Evolutionary conservation across 225 moss, liverwort and hornwort species (phyloP), one percentile per base, ranked within the genome.

Genomic region (Thuidium tamariscinum): DNA sequence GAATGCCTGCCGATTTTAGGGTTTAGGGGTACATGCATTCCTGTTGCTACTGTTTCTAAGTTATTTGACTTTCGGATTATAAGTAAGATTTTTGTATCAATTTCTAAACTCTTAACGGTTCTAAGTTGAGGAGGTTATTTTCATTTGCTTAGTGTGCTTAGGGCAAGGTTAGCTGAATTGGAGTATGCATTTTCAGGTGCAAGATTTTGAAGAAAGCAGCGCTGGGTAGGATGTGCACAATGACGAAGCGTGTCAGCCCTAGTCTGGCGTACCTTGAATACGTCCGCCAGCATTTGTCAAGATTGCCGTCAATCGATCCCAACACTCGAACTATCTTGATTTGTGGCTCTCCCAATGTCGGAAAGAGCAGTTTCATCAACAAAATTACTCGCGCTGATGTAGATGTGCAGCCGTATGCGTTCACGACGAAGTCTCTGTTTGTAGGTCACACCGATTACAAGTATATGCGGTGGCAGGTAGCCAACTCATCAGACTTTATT

Each of bases 301-400:
- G 99, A 86, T 94, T 99, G 70, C 99, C 99, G 23, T 97, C 97
- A 4, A 99, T 99, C 61, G 99, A 99, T 81, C 99, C 99, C 57
- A 99, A 99, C 80, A 93, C 97, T 34, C 94, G 99, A 73, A 99
- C 97, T 5, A 94, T 99, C 62, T 88, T 99, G n/a, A 93, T 99
- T 54, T 99, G 97, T 83, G 97, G 97, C 17, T 99, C 97, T 80
- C 99, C 96, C 5, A 99, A 99, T 86, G 99, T 99, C 23, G 99
- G 99, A 34, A 99, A 99, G 96, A 99, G 99, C 86, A 97, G 97
- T 84, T 99, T 99, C 84, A 99, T 99, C 90, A 99, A 99, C 82
- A 99, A 97, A 91, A 95, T 99, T 26, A 97, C 99, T 27, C 93
- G 99, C 72, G 99, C 97, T 26, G 99, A 99, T 88, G 99, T 99